Evolutionary conservation across 345 rosid genomes (phyloP), one percentile per base, ranked within the genome.

Genomic region (Erodium maritimum): DNA sequence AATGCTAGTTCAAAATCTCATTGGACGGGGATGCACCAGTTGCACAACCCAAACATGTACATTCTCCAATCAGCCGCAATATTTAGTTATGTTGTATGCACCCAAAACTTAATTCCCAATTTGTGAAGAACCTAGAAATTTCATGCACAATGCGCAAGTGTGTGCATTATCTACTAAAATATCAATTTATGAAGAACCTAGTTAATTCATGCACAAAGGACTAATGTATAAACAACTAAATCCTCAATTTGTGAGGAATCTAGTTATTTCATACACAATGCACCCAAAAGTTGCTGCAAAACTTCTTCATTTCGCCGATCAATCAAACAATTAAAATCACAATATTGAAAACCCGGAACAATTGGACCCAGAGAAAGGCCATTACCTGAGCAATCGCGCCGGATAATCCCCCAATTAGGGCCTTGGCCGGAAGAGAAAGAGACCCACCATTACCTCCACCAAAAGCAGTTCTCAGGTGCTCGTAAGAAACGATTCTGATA

Each of bases 321-420:
- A 37, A 37, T 37, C 46, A 12, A n/a, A 37, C 14, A 37, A 37
- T 37, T 37, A 37, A 5, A 14, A 18, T 14, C 18, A 24, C 2
- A 50, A 50, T 8, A 18, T 50, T 17, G 53, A 17, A 50, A 50
- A 50, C 53, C 53, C 19, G 2, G 17, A 50, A 20, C 4, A 9
- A 61, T 6, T 22, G 24, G 24, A 37, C 19, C 24, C 13, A 23
- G 61, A 61, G 16, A 57, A 23, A 33, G 37, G 55, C 18, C 13
- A 42, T 50, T 76, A 83, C 97, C 97, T 90, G 95, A 62, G 95
- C 93, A 46, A 81, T 69, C 54, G 75, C 90, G 63, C 97, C 97
- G 46, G 97, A 87, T 22, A 79, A 29, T 12, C 95, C 95, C 61
- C 97, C 95, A 18, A 76, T 23, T 52, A 87, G 65, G 48, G 97